These are phyloP conservation scores for Verticillium nonalfalfae DNA, from an alignment of 2,329 filamentous ascomycete species.

Conservation along the genomic window DNA sequence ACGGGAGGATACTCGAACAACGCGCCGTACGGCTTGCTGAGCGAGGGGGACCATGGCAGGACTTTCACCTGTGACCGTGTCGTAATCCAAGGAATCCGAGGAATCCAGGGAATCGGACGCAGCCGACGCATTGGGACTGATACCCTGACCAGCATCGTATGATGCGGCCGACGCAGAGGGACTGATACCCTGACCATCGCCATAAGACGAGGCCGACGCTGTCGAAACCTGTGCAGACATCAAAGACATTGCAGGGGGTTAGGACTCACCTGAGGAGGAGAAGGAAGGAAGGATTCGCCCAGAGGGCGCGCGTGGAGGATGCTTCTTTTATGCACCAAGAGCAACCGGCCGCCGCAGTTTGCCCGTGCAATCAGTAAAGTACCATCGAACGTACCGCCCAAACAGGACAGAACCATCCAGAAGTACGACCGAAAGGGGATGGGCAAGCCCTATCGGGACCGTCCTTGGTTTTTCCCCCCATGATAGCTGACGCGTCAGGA, in stretches of 20 bases:
- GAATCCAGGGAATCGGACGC: background rate
- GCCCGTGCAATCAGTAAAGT: background rate
- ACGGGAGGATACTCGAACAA: background rate
- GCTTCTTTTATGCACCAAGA: background rate
- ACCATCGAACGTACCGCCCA: background rate
- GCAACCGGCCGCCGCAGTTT: background rate
- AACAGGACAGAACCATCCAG: background rate
- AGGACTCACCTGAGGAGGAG: background rate
- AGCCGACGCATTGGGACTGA: background rate
- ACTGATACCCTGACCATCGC: background rate
- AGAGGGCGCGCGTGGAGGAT: background rate
- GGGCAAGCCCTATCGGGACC: background rate
- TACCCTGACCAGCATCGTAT: background rate
- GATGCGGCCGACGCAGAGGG: background rate
- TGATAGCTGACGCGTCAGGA: background rate
- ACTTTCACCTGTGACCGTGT: background rate
- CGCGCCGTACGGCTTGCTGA: background rate
- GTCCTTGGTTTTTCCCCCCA: background rate
- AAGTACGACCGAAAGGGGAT: background rate
- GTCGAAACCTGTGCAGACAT: background rate
- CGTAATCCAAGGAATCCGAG: background rate
- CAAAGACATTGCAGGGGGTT: background rate
- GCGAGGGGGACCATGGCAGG: background rate
- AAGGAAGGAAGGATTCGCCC: background rate
- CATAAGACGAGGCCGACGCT: background rate